Percentiles rank a stretch among this genome's conserved stretches.
Evolutionary conservation across 2,329 filamentous ascomycete species (phyloP).

Genomic region (Dryadomyces quercivorus): DNA sequence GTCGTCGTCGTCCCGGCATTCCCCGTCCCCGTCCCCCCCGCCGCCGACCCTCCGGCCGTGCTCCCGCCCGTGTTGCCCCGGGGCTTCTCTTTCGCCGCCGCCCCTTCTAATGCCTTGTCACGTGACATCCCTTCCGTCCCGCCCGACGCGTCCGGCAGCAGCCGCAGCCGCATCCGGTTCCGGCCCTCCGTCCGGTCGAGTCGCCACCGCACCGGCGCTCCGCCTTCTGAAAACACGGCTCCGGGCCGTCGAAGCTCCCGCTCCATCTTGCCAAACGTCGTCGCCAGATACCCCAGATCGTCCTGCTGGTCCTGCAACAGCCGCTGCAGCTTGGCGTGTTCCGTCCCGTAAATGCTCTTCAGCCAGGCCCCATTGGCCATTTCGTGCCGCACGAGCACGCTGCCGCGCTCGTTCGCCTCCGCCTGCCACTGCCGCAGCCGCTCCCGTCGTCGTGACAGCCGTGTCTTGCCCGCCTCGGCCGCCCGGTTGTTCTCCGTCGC

Average conservation of each 20-base stretch:
- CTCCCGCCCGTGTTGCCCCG: not conserved
- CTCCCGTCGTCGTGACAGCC: constrained; percentile 67
- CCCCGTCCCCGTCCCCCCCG: not conserved
- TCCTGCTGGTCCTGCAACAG: constrained; percentile 89
- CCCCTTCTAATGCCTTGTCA: constrained; percentile 16
- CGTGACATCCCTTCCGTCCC: constrained; percentile 73
- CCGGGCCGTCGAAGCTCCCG: constrained; percentile 67
- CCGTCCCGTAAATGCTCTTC: constrained; percentile 86
- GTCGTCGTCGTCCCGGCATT: not conserved
- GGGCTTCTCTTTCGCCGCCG: not conserved
- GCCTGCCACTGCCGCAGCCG: constrained; percentile 68
- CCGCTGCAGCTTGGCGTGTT: constrained; percentile 84
- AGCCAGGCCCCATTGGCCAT: constrained; percentile 83
- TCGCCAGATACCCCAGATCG: constrained; percentile 64
- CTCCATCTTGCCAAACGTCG: constrained; percentile 67
- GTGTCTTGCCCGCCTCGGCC: constrained; percentile 57
- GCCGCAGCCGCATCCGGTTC: constrained; percentile 83
- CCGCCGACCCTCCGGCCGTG: not conserved
- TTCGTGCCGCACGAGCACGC: constrained; percentile 68
- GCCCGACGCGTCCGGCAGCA: constrained; percentile 61
- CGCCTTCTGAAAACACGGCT: constrained; percentile 60
- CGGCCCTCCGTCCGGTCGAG: constrained; percentile 91
- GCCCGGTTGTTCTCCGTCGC: constrained; percentile 68
- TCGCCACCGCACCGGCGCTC: constrained; percentile 55
- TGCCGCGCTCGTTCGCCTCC: constrained; percentile 56